These are phyloP conservation scores for Arachnomyces sp. DNA, from an alignment of 2,329 filamentous ascomycete species.

Conservation along the genomic window DNA sequence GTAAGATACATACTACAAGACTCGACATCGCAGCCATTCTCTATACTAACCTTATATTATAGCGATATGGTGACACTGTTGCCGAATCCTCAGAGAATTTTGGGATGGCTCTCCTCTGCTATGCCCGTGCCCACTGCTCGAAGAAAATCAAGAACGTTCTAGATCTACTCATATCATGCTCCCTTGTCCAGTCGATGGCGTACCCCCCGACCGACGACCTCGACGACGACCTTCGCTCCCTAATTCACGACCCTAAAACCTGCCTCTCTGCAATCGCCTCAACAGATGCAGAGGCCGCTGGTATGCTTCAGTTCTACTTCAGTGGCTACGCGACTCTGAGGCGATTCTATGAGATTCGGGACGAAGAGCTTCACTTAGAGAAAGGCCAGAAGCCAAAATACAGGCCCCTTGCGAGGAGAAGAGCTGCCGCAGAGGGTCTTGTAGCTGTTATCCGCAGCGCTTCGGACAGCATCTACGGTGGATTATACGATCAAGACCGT, in stretches of 20 bases:
- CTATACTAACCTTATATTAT: constrained; percentile 8
- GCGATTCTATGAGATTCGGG: constrained; percentile 82
- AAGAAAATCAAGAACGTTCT: constrained; percentile 77
- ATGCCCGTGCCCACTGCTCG: constrained; percentile 70
- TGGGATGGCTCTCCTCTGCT: constrained; percentile 82
- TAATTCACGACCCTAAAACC: constrained; percentile 63
- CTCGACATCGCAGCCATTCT: not conserved
- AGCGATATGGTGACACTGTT: constrained; percentile 78
- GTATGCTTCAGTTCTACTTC: constrained; percentile 73
- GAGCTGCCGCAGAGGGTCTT: constrained; percentile 64
- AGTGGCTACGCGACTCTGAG: constrained; percentile 89
- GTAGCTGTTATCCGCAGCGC: constrained; percentile 78
- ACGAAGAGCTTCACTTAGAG: constrained; percentile 46
- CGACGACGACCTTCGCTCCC: constrained; percentile 59
- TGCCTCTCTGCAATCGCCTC: constrained; percentile 64
- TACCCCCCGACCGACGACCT: constrained; percentile 65
- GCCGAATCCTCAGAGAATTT: constrained; percentile 66
- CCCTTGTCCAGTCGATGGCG: constrained; percentile 71
- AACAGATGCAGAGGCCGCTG: constrained; percentile 71
- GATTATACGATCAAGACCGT: constrained; percentile 71
- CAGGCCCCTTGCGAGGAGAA: constrained; percentile 52
- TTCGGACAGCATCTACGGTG: constrained; percentile 83
- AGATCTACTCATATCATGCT: constrained; percentile 79
- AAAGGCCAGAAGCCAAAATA: constrained; percentile 35
- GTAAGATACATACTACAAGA: constrained; percentile 43